Percentiles rank a stretch among this genome's conserved stretches.
phyloP scores from a whole-genome alignment of 768 basidiomycete species.

The Gelatoporia subvermispora region DNA sequence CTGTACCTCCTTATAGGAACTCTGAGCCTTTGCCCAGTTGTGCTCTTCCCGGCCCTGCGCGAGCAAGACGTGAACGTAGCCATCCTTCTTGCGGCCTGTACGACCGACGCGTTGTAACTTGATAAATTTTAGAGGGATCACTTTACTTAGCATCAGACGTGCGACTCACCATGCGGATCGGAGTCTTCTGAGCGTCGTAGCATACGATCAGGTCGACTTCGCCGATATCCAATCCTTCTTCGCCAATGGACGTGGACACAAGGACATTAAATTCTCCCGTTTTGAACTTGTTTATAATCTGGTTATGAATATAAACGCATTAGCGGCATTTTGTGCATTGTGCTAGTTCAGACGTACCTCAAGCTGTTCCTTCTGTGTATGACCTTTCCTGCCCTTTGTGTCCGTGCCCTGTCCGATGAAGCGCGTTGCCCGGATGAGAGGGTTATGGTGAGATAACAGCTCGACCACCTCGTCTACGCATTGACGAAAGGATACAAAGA shows the following conservation, averaged over 20 bases:
- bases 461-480: conserved; percentile 90
- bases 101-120: conserved; percentile 95
- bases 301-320: conserved; percentile 1
- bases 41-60: conserved; percentile 86
- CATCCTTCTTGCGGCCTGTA: conserved; percentile 89
- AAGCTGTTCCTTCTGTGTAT: conserved; percentile 88
- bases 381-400: conserved; percentile 81
- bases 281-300: conserved; percentile 90
- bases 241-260: conserved; percentile 94
- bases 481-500: conserved; percentile 88
- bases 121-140: background rate
- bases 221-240: conserved; percentile 97
- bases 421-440: conserved; percentile 72
- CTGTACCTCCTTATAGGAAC: conserved; percentile 84
- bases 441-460: conserved; percentile 67
- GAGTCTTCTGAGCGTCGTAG: conserved; percentile 94
- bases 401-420: conserved; percentile 91
- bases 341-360: conserved; percentile 42
- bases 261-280: conserved; percentile 83
- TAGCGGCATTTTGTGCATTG: background rate
- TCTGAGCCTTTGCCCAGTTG: conserved; percentile 86
- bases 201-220: conserved; percentile 95
- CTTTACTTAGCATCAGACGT: background rate
- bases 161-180: conserved; percentile 83
- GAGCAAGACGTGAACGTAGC: conserved; percentile 86